These are phyloP conservation scores for Fusarium veterinarium DNA, from an alignment of 2,329 filamentous ascomycete species.

Conservation along the genomic window DNA sequence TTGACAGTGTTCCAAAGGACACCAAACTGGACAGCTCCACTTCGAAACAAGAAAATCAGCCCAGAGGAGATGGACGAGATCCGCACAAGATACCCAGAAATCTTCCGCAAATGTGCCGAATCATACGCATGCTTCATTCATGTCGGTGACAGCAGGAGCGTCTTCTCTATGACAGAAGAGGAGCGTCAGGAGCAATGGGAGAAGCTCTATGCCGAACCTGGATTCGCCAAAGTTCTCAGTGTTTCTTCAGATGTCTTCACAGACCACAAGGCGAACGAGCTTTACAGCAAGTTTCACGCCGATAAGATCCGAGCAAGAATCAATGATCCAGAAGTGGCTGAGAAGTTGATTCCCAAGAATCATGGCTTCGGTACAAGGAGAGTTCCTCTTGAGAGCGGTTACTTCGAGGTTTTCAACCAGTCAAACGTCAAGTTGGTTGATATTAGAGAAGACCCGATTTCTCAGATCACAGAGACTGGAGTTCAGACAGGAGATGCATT, in stretches of 20 bases:
- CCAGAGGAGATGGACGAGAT: slow-evolving; percentile 36
- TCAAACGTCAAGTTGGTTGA: slow-evolving; percentile 31
- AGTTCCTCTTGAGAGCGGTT: slow-evolving; percentile 33
- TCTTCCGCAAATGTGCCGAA: slow-evolving; percentile 33
- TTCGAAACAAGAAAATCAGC: slow-evolving; percentile 36
- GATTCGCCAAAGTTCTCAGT: slow-evolving; percentile 32
- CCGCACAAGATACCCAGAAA: slow-evolving; percentile 33
- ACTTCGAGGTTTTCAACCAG: slow-evolving; percentile 34
- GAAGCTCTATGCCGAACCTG: slow-evolving; percentile 16
- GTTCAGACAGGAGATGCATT: slow-evolving; percentile 16
- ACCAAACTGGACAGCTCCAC: slow-evolving; percentile 40
- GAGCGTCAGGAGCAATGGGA: slow-evolving; percentile 30
- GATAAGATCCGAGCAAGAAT: slow-evolving; percentile 30
- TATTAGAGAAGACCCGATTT: slow-evolving; percentile 29
- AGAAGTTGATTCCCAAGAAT: slow-evolving; percentile 31
- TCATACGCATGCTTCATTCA: slow-evolving; percentile 43
- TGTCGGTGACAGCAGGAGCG: slow-evolving; percentile 9
- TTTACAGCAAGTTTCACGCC: slow-evolving; percentile 36
- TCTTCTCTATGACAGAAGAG: slow-evolving; percentile 34
- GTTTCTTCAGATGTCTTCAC: slow-evolving; percentile 23
- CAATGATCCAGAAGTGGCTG: slow-evolving; percentile 14
- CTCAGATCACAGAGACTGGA: slow-evolving; percentile 27
- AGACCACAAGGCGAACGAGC: slow-evolving; percentile 19
- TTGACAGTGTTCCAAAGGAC: slow-evolving; percentile 36
- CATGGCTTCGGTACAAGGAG: slow-evolving; percentile 30